Conservation (phyloP, 331 rosid genomes). For the Arachis monticola region DNA sequence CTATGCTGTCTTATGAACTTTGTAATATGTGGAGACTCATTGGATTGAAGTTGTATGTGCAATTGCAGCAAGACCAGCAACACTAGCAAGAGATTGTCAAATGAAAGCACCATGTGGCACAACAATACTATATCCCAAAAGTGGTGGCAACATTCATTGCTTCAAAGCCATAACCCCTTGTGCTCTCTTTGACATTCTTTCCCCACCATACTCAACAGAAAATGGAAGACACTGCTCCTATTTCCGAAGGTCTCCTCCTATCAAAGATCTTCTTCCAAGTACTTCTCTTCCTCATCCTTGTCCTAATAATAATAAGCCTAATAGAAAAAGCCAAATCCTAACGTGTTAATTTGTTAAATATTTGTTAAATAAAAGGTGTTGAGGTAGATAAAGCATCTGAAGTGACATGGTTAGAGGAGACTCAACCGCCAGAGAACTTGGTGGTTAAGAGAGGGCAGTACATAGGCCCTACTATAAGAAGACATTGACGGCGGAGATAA, state of each 20-base stretch:
- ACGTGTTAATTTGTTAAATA: slow-evolving; percentile 1
- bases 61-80: slow-evolving; percentile 50
- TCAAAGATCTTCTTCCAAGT: slow-evolving; percentile 47
- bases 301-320: neutral
- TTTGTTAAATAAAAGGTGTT: neutral
- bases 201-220: slow-evolving; percentile 52
- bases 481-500: slow-evolving; percentile 31
- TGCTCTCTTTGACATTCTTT: slow-evolving; percentile 54
- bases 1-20: too few species aligned
- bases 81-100: slow-evolving; percentile 45
- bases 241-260: slow-evolving; percentile 33
- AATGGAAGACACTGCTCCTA: slow-evolving; percentile 53
- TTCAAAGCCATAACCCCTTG: slow-evolving; percentile 51
- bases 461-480: slow-evolving; percentile 50
- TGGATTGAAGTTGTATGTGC: slow-evolving; percentile 5
- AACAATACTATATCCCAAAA: slow-evolving; percentile 50
- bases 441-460: slow-evolving; percentile 46
- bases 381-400: slow-evolving; percentile 35
- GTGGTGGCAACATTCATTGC: slow-evolving; percentile 54
- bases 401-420: slow-evolving; percentile 49
- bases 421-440: slow-evolving; percentile 43
- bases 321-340: neutral
- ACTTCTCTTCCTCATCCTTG: slow-evolving; percentile 21
- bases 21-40: neutral
- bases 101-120: slow-evolving; percentile 49